Percentiles rank a stretch among this genome's conserved stretches.
phyloP scores from a whole-genome alignment of 2,329 filamentous ascomycete genomes.

The Aspergillus ustus region DNA sequence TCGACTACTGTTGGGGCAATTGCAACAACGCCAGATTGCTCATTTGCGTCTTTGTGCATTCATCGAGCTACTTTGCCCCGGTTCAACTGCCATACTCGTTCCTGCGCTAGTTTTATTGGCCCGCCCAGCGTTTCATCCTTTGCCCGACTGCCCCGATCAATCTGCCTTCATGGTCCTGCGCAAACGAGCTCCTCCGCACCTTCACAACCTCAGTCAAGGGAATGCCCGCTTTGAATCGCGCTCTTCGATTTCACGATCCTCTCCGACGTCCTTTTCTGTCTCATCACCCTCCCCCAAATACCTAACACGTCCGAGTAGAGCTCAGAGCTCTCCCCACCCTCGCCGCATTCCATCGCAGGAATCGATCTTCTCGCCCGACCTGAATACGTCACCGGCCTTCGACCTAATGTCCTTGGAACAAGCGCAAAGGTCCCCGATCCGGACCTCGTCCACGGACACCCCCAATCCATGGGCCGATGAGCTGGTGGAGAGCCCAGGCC shows the following conservation, averaged over 20 bases:
- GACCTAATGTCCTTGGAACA: conserved; percentile 44
- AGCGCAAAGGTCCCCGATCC: conserved; percentile 41
- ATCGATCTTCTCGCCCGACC: conserved; percentile 43
- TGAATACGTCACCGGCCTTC: conserved; percentile 44
- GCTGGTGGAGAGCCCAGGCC: conserved; percentile 28
- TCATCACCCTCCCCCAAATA: conserved; percentile 35
- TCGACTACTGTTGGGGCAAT: conserved; percentile 17
- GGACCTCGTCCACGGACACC: conserved; percentile 31
- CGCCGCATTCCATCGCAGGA: conserved; percentile 34
- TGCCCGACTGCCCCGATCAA: conserved; percentile 17
- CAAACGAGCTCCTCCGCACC: conserved; percentile 43
- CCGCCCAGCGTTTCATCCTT: conserved; percentile 19
- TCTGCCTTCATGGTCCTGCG: conserved; percentile 45
- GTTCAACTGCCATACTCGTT: not conserved
- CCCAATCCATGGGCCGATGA: conserved; percentile 40
- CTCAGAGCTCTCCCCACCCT: conserved; percentile 34
- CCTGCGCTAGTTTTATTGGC: conserved; percentile 17
- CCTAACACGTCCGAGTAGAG: conserved; percentile 33
- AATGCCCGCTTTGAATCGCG: conserved; percentile 35
- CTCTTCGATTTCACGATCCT: conserved; percentile 44
- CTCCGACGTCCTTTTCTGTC: conserved; percentile 32
- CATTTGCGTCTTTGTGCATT: conserved; percentile 9
- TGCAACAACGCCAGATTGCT: conserved; percentile 17
- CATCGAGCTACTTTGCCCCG: not conserved
- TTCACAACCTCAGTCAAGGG: conserved; percentile 38